phyloP scores from a whole-genome alignment of 1,284 basidiomycete species.

The Filobasidium uniguttulatum region DNA sequence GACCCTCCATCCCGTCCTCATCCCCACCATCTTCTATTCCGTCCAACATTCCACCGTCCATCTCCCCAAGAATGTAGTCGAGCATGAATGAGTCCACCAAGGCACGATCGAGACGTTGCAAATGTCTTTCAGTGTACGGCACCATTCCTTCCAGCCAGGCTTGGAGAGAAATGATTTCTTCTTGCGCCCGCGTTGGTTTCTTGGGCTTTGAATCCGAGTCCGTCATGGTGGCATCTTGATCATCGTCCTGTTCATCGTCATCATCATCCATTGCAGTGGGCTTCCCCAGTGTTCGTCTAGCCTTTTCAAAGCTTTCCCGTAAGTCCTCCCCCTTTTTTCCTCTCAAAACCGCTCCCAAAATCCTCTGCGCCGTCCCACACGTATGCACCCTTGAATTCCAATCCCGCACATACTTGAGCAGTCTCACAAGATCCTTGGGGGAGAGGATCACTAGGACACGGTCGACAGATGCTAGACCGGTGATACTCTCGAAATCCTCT shows the following conservation, averaged over 20 bases:
- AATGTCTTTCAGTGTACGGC: slow-evolving; percentile 88
- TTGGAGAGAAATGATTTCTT: slow-evolving; percentile 38
- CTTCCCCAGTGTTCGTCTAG: slow-evolving; percentile 21
- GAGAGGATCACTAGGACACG: slow-evolving; percentile 60
- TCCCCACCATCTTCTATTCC: slow-evolving; percentile 20
- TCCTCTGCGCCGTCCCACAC: slow-evolving; percentile 67
- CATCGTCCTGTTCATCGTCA: slow-evolving; percentile 23
- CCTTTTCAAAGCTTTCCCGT: slow-evolving; percentile 49
- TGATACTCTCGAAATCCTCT: slow-evolving; percentile 33
- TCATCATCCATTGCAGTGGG: slow-evolving; percentile 32
- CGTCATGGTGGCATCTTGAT: slow-evolving; percentile 11
- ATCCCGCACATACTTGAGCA: slow-evolving; percentile 69
- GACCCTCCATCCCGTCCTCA: not conserved
- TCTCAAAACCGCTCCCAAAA: slow-evolving; percentile 71
- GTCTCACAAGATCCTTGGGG: slow-evolving; percentile 58
- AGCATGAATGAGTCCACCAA: slow-evolving; percentile 88
- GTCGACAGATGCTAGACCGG: slow-evolving; percentile 61
- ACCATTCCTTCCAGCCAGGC: slow-evolving; percentile 73
- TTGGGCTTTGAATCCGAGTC: slow-evolving; percentile 25
- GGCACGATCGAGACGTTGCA: slow-evolving; percentile 66
- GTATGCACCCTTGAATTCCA: slow-evolving; percentile 91
- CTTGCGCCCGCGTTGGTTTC: slow-evolving; percentile 16
- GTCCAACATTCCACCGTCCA: slow-evolving; percentile 50
- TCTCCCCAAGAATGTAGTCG: slow-evolving; percentile 80
- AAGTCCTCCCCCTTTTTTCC: slow-evolving; percentile 59